Conservation (phyloP, 2,329 filamentous ascomycete species). For the Mollisiaceae sp. region DNA sequence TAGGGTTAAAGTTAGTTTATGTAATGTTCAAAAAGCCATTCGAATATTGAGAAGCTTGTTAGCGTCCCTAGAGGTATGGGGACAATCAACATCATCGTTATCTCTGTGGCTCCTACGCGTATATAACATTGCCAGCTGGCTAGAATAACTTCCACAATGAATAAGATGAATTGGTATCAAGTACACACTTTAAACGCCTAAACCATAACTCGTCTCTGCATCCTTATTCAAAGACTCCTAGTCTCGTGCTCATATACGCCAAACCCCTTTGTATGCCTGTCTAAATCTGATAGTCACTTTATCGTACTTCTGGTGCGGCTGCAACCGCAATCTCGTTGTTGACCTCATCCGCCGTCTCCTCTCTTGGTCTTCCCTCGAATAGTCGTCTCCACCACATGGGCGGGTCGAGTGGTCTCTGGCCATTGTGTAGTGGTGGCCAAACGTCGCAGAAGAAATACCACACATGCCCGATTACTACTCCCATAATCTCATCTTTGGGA, state of each 20-base stretch:
- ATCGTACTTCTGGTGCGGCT: slow-evolving; percentile 48
- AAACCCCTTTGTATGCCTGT: slow-evolving; percentile 26
- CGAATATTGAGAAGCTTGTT: background rate
- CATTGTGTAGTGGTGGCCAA: slow-evolving; percentile 88
- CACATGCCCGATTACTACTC: slow-evolving; percentile 90
- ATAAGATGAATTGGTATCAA: slow-evolving; percentile 8
- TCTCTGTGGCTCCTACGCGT: background rate
- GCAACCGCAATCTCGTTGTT: slow-evolving; percentile 68
- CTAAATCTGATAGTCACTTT: slow-evolving; percentile 1
- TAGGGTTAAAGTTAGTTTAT: slow-evolving; percentile 8
- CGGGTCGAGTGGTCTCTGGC: slow-evolving; percentile 84
- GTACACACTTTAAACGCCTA: slow-evolving; percentile 17
- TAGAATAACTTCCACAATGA: background rate
- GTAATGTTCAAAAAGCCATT: background rate
- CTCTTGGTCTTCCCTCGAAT: slow-evolving; percentile 67
- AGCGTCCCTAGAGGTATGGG: background rate
- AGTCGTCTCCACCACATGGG: slow-evolving; percentile 88
- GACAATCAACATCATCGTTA: background rate
- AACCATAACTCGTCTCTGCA: background rate
- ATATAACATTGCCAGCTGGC: background rate
- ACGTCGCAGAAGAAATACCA: slow-evolving; percentile 99
- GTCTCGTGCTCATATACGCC: background rate
- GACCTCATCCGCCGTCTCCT: slow-evolving; percentile 58
- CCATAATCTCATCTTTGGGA: slow-evolving; percentile 95
- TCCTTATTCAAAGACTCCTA: slow-evolving; percentile 5